These are phyloP conservation scores for Ustilago nuda DNA, from an alignment of 1,284 basidiomycete genomes.

Conservation along the genomic window DNA sequence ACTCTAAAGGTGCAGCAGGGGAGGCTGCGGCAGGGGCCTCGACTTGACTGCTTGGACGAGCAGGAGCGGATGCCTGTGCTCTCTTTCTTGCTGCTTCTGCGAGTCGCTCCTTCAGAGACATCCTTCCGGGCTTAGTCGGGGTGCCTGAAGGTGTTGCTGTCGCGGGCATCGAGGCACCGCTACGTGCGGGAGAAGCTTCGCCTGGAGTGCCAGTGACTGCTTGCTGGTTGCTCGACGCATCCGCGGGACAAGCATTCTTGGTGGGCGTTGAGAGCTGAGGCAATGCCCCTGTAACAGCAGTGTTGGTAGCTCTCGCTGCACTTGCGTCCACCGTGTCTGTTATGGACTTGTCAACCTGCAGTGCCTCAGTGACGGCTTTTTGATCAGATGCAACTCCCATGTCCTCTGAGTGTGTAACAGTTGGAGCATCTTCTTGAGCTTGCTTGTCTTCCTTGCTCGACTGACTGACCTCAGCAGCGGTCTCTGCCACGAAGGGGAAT, in stretches of 20 bases:
- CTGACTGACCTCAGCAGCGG: background rate
- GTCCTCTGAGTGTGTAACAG: background rate
- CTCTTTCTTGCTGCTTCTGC: conserved; percentile 57
- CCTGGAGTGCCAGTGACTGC: background rate
- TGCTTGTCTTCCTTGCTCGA: background rate
- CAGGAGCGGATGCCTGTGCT: conserved; percentile 25
- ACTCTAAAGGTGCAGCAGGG: conserved; percentile 1
- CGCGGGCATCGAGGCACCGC: conserved; percentile 36
- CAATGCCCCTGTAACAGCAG: background rate
- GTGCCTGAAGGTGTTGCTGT: conserved; percentile 28
- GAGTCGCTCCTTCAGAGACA: conserved; percentile 55
- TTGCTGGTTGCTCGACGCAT: background rate
- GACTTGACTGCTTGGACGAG: conserved; percentile 11
- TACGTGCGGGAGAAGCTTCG: conserved; percentile 29
- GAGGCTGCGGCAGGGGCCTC: background rate
- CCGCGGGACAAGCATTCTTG: conserved; percentile 1
- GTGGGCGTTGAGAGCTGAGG: conserved; percentile 18
- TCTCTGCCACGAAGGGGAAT: background rate
- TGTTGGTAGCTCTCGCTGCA: background rate
- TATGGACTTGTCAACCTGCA: background rate
- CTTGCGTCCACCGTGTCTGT: background rate
- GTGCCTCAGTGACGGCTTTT: background rate
- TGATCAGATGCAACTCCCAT: background rate
- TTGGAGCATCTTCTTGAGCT: background rate
- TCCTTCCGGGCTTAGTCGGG: conserved; percentile 43